phyloP scores from a whole-genome alignment of 768 basidiomycete species.

The Strobilomyces dryophilus region DNA sequence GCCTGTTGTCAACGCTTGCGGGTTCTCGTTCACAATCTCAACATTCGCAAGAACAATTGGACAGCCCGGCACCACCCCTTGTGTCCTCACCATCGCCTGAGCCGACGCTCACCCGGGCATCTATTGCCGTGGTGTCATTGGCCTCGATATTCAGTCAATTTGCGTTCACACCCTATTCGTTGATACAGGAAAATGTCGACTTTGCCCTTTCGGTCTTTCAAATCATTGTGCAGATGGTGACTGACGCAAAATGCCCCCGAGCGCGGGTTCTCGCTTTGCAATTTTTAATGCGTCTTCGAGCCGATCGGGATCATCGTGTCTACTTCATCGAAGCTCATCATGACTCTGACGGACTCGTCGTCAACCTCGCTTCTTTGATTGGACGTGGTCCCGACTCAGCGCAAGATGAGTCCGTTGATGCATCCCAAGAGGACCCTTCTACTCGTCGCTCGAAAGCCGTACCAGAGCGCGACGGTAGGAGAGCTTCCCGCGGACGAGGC shows the following conservation, averaged over 20 bases:
- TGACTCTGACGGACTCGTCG: constrained; percentile 55
- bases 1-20: constrained; percentile 59
- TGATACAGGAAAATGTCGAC: constrained; percentile 41
- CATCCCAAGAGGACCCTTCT: constrained; percentile 24
- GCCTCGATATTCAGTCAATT: constrained; percentile 67
- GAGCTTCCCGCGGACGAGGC: constrained; percentile 49
- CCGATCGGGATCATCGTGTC: constrained; percentile 84
- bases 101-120: constrained; percentile 40
- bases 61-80: constrained; percentile 28
- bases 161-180: constrained; percentile 60
- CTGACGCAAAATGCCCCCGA: constrained; percentile 45
- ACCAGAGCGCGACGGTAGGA: constrained; percentile 50
- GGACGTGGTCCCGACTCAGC: constrained; percentile 40
- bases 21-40: constrained; percentile 59
- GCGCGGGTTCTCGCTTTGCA: constrained; percentile 73
- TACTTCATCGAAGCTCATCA: constrained; percentile 57
- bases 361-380: constrained; percentile 60
- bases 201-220: constrained; percentile 54
- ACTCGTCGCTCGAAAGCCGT: constrained; percentile 45
- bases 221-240: constrained; percentile 45
- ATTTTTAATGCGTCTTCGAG: constrained; percentile 84
- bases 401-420: constrained; percentile 28
- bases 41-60: constrained; percentile 39
- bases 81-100: constrained; percentile 25
- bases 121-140: constrained; percentile 61